These are phyloP conservation scores for Fusarium udum DNA, from an alignment of 2,329 filamentous ascomycete species.

Conservation along the genomic window DNA sequence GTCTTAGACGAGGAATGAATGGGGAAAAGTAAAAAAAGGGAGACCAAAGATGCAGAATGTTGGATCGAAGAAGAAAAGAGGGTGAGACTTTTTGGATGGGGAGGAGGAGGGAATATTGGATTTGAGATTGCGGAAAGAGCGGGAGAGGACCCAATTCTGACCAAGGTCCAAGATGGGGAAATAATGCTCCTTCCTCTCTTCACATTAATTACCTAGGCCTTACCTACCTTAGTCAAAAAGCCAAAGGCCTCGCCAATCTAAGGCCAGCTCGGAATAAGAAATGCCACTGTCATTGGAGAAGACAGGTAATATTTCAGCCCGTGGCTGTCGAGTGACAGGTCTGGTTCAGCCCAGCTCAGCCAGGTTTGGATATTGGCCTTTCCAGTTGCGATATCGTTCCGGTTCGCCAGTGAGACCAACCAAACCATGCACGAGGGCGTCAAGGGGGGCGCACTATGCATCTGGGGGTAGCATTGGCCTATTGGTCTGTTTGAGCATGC, in stretches of 20 bases:
- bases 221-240: constrained; percentile 3
- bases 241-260: constrained; percentile 29
- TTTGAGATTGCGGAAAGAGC: constrained; percentile 29
- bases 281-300: constrained; percentile 15
- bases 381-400: constrained; percentile 16
- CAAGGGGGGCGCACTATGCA: neutral
- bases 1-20: constrained; percentile 28
- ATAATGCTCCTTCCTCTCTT: constrained; percentile 16
- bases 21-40: constrained; percentile 1
- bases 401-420: constrained; percentile 26
- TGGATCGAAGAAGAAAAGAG: constrained; percentile 9
- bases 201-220: constrained; percentile 20
- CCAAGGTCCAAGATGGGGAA: constrained; percentile 30
- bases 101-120: constrained; percentile 11
- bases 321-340: neutral
- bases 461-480: constrained; percentile 2
- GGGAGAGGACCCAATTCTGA: constrained; percentile 26
- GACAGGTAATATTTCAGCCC: constrained; percentile 4
- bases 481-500: constrained; percentile 22
- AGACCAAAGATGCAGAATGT: constrained; percentile 7
- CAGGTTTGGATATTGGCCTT: constrained; percentile 3
- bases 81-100: constrained; percentile 6
- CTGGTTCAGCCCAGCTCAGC: constrained; percentile 12
- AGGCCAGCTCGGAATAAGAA: constrained; percentile 4
- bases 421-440: constrained; percentile 25